Percentiles rank a stretch among this genome's conserved stretches.
Evolutionary conservation across 345 rosid genomes (phyloP).

Genomic region (Euclidium syriacum): DNA sequence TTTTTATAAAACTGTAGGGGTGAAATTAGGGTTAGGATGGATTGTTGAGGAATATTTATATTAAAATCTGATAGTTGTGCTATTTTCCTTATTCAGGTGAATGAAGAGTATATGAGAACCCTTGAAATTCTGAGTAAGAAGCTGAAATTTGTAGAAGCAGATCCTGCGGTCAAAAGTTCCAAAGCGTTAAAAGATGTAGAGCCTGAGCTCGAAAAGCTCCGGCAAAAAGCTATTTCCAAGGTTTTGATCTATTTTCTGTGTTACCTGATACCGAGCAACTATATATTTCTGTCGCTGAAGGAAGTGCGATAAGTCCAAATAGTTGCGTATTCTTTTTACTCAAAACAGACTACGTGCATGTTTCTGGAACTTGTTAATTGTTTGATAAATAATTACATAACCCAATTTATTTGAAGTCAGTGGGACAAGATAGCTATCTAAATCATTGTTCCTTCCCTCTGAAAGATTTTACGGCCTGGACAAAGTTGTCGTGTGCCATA

Average conservation of each 20-base stretch:
- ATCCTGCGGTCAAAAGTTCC: constrained; percentile 69
- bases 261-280: background rate
- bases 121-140: constrained; percentile 92
- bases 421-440: background rate
- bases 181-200: constrained; percentile 94
- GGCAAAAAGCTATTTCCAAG: constrained; percentile 96
- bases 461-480: background rate
- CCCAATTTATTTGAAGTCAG: background rate
- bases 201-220: constrained; percentile 94
- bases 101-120: constrained; percentile 84
- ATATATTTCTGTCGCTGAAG: background rate
- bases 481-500: background rate
- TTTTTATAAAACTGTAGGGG: background rate
- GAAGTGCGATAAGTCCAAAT: background rate
- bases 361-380: background rate
- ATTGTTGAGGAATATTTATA: background rate
- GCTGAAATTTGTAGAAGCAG: constrained; percentile 75
- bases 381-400: background rate
- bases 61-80: constrained; percentile 4
- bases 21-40: constrained; percentile 6
- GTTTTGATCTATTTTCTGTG: constrained; percentile 33
- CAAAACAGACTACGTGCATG: background rate
- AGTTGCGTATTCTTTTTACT: background rate
- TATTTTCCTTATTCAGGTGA: constrained; percentile 56
- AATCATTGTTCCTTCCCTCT: background rate